These are phyloP conservation scores for Myriosclerotinia duriaeana DNA, from an alignment of 2,329 filamentous ascomycete species.

Conservation along the genomic window DNA sequence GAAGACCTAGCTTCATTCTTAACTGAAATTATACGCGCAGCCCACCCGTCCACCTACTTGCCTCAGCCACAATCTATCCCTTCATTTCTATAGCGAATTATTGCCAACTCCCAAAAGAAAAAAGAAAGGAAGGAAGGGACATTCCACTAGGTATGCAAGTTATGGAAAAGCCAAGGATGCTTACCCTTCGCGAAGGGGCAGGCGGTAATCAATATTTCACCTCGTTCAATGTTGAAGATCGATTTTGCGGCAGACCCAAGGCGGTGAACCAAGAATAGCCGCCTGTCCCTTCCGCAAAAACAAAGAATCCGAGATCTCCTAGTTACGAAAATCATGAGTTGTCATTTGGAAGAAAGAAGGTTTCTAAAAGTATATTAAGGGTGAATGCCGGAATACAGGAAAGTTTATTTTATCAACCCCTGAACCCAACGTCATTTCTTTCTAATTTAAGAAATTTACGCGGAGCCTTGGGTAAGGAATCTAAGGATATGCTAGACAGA, in stretches of 20 bases:
- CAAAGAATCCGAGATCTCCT: too few species aligned
- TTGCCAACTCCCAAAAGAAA: not conserved
- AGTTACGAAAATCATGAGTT: not conserved
- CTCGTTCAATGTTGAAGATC: not conserved
- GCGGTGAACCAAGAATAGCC: too few species aligned
- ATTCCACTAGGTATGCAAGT: too few species aligned
- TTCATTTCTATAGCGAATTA: not conserved
- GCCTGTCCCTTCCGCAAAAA: too few species aligned
- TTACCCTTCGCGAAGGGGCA: too few species aligned
- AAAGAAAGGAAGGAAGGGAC: not conserved
- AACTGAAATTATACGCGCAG: not conserved
- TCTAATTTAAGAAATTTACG: conserved; percentile 13
- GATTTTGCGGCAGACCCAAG: not conserved
- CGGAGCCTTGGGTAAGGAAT: not conserved
- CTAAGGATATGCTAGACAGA: too few species aligned
- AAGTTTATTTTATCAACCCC: not conserved
- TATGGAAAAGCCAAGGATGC: too few species aligned
- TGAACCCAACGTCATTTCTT: not conserved
- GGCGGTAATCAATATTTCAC: too few species aligned
- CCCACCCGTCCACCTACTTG: not conserved
- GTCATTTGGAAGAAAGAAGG: not conserved
- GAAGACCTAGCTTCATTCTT: not conserved
- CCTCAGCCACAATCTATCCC: not conserved
- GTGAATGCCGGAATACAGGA: not conserved
- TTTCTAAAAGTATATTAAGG: conserved; percentile 3